Evolutionary conservation across 31 red algal species (phyloP), one percentile per base, ranked within the genome.

Genomic region (Endocladia muricata): DNA sequence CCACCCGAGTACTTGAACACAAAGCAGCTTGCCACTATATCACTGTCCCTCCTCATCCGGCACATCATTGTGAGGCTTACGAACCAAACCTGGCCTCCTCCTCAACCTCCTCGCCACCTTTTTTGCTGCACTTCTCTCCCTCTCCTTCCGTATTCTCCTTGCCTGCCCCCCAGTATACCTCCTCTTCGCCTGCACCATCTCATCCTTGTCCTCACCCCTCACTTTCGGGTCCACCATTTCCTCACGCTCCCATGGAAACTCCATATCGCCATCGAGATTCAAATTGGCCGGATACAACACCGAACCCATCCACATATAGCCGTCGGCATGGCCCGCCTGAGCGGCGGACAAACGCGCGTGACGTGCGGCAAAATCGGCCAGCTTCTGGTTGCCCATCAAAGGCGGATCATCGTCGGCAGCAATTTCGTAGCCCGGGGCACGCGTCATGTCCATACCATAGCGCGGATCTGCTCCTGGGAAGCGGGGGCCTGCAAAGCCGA

Each of bases 61-160:
- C 17, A 88, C 47, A 47, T 88, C 85, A 68, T 88, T 88, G 29
- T 88, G 54, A 44, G 85, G 85, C 58, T 88, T 88, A 37, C 85
- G 85, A 51, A 62, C 74, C 19, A 67, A 59, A 29, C 21, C 32
- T 6, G 61, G 4, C 68, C 75, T 88, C 52, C 51, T 79, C 29
- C 47, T 78, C 31, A 61, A 34, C 23, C 68, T 44, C 28, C 66
- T 62, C 59, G 58, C 39, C 5, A 76, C 54, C 75, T 73, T 79
- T 37, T 80, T 79, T 17, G 55, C 54, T 29, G 74, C 74, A 67
- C 74, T 88, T 74, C 67, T 78, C 41, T 77, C 76, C 26, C 85
- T 22, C 57, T 88, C 85, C 55, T 88, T 79, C 54, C 85, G 85
- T 88, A 88, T 88, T 88, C 85, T 88, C 60, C 85, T 64, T 39